Evolutionary conservation across 306 rosid species (phyloP), one percentile per base, ranked within the genome.

Genomic region (Phaseolus lunatus): DNA sequence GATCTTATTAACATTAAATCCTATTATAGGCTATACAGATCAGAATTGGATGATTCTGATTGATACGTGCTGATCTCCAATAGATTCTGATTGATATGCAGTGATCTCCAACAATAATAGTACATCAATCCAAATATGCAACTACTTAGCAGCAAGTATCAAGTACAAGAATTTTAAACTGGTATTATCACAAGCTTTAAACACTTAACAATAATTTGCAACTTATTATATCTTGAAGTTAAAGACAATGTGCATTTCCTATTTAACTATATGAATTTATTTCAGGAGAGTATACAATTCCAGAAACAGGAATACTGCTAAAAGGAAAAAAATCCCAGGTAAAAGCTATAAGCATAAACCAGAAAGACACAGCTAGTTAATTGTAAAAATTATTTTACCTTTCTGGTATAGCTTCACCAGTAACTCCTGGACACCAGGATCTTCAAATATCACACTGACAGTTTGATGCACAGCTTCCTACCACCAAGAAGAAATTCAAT

Each of bases 391-490:
- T 43, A 62, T 8, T 23, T 65, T 44, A 85, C 90, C 90, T 77
- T 79, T 82, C 19, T 90, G 93, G 86, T 95, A 95, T 65, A 92
- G 88, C 83, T 90, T 95, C 67, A 89, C 85, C 41, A 95, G 92
- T 77, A 95, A 82, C 86, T 95, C 99, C 84, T 88, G 96, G 78
- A 95, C 99, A 65, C 97, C 99, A 33, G 99, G 99, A 83, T 95
- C 97, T 88, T 95, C 97, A 83, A 95, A 95, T 83, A 95, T 95
- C 52, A 95, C 99, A 78, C 89, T 83, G 61, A 92, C 97, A n/a
- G 97, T 95, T 86, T 83, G 97, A 80, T 79, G 97, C 81, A 92
- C 97, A 50, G 96, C 97, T 88, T 90, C 98, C 98, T 95, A 76
- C 26, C 68, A 82, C 75, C 86, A 77, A 79, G 47, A 80, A 47